A percentile compares a stretch with the other conserved stretches of the same genome.
Evolutionary conservation across 2,329 filamentous ascomycete genomes (phyloP).

Genomic region (Waltergamsia citrina): DNA sequence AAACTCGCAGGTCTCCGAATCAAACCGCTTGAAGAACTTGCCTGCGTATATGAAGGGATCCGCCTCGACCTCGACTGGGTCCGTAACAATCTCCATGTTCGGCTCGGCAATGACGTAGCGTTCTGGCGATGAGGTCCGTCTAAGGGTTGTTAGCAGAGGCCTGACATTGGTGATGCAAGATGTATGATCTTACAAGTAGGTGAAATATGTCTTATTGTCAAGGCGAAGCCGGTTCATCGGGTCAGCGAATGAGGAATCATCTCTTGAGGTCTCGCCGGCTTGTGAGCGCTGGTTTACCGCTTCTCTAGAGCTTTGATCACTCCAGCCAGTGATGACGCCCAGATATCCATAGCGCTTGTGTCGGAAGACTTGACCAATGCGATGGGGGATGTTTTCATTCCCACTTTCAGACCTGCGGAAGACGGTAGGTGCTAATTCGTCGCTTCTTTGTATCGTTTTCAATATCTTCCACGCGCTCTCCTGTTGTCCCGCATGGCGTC

Average conservation of each 20-base stretch:
- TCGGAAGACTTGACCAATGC: constrained; percentile 73
- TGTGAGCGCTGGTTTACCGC: neutral
- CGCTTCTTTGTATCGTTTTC: neutral
- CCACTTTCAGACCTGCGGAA: constrained; percentile 15
- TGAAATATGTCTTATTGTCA: constrained; percentile 40
- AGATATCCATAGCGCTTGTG: constrained; percentile 74
- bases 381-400: constrained; percentile 33
- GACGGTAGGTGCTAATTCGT: neutral
- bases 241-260: constrained; percentile 9
- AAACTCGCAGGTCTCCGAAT: constrained; percentile 56
- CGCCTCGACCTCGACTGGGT: constrained; percentile 36
- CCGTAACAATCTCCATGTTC: constrained; percentile 59
- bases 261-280: neutral
- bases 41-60: constrained; percentile 63
- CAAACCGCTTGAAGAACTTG: constrained; percentile 82
- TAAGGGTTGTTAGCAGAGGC: constrained; percentile 7
- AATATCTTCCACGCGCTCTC: constrained; percentile 1
- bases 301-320: constrained; percentile 30
- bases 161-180: neutral
- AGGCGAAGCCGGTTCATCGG: constrained; percentile 11
- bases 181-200: constrained; percentile 62
- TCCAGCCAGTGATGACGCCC: constrained; percentile 86
- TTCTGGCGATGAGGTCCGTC: constrained; percentile 21
- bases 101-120: constrained; percentile 48
- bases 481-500: neutral